Evolutionary conservation across 768 basidiomycete species (phyloP).

Genomic region (Collybiopsis luxurians): DNA sequence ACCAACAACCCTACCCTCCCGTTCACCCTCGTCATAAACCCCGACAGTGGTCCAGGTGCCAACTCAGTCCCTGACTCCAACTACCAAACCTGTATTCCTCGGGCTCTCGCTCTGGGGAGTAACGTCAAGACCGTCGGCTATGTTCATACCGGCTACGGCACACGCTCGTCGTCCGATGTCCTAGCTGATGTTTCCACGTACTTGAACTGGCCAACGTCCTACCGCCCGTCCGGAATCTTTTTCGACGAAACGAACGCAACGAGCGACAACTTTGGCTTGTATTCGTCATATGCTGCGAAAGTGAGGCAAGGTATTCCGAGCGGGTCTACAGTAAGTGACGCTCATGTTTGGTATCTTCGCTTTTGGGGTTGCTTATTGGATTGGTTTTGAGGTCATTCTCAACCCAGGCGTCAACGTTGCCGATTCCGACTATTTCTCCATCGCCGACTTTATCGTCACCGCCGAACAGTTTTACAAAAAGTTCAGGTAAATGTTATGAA

Average conservation of each 20-base stretch:
- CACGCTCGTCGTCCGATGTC: conserved; percentile 19
- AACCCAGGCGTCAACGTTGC: conserved; percentile 25
- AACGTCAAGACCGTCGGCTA: conserved; percentile 32
- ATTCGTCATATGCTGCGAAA: conserved; percentile 18
- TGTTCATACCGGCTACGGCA: conserved; percentile 23
- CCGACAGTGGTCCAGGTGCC: conserved; percentile 18
- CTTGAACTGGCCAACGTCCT: conserved; percentile 22
- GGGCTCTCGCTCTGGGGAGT: conserved; percentile 11
- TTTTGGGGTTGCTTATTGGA: no score
- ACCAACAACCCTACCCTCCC: conserved; percentile 21
- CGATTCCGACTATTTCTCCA: conserved; percentile 20
- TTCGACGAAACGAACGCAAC: conserved; percentile 29
- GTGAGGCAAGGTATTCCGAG: conserved; percentile 17
- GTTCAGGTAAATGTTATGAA: conserved; percentile 23
- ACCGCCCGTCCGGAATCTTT: conserved; percentile 31
- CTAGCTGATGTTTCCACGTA: conserved; percentile 28
- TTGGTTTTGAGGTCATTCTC: no score
- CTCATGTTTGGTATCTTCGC: conserved; percentile 22
- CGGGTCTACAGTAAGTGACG: conserved; percentile 11
- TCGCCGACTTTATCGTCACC: conserved; percentile 28
- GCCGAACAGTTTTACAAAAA: conserved; percentile 23
- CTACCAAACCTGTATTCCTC: conserved; percentile 27
- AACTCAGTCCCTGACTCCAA: conserved; percentile 22
- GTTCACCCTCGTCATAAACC: conserved; percentile 30
- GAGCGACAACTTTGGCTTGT: conserved; percentile 16